A percentile compares a stretch with the other conserved stretches of the same genome.
phyloP scores from a whole-genome alignment of 495 filamentous ascomycete species.

The Penicilliopsis zonata region DNA sequence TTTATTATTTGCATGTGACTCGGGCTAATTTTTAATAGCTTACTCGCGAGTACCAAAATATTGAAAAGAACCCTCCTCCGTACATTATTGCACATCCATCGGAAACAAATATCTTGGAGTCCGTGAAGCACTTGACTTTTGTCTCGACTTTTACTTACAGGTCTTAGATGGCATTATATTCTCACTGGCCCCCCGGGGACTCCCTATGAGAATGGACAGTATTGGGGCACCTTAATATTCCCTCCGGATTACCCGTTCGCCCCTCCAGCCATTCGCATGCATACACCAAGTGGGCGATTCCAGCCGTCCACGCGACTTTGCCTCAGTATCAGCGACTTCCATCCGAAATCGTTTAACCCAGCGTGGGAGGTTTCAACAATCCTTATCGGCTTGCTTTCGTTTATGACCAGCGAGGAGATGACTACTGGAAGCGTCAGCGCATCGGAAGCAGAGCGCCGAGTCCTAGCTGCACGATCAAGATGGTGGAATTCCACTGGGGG shows the following conservation, averaged over 20 bases:
- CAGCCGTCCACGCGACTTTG: slow-evolving; percentile 86
- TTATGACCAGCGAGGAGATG: slow-evolving; percentile 99
- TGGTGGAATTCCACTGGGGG: slow-evolving; percentile 99
- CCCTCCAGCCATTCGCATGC: slow-evolving; percentile 96
- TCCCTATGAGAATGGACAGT: slow-evolving; percentile 89
- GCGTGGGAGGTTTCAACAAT: slow-evolving; percentile 99
- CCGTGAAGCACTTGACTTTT: slow-evolving; percentile 10
- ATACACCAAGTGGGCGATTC: slow-evolving; percentile 92
- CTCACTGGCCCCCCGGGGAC: slow-evolving; percentile 91
- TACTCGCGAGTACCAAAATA: slow-evolving; percentile 85
- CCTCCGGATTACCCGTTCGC: slow-evolving; percentile 95
- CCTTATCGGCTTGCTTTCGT: slow-evolving; percentile 82
- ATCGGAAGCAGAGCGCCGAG: slow-evolving; percentile 63
- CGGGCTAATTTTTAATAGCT: slow-evolving; percentile 45
- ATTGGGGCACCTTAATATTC: slow-evolving; percentile 95
- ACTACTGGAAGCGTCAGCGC: slow-evolving; percentile 87
- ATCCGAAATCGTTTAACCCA: slow-evolving; percentile 94
- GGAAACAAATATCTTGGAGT: slow-evolving; percentile 92
- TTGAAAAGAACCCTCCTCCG: slow-evolving; percentile 82
- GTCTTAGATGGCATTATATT: slow-evolving; percentile 89
- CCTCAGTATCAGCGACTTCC: slow-evolving; percentile 91
- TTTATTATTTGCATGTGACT: too few relatives aligned
- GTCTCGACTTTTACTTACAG: slow-evolving; percentile 4
- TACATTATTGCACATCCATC: slow-evolving; percentile 92
- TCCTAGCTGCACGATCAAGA: slow-evolving; percentile 62